A percentile compares a stretch with the other conserved stretches of the same genome.
These are phyloP conservation scores for Xylaria arbuscula DNA, from an alignment of 2,329 filamentous ascomycete genomes.

Conservation along the genomic window DNA sequence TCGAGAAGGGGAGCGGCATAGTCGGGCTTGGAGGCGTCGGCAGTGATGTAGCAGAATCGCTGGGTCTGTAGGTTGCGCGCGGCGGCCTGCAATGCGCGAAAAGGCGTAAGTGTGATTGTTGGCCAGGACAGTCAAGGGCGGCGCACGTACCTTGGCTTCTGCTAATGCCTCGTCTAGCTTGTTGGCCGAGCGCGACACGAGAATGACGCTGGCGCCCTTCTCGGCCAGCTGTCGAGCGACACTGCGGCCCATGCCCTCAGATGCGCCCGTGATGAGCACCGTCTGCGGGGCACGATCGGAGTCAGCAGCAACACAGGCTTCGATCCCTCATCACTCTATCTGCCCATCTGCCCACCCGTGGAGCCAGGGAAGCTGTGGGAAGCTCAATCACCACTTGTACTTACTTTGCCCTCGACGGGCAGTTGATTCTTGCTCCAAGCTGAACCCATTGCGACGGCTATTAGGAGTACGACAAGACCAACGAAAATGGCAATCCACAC, in stretches of 20 bases:
- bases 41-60: conserved; percentile 83
- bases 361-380: neutral
- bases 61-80: conserved; percentile 75
- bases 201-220: conserved; percentile 87
- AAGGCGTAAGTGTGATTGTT: conserved; percentile 2
- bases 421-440: conserved; percentile 79
- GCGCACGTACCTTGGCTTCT: conserved; percentile 51
- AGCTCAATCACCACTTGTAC: conserved; percentile 36
- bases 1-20: conserved; percentile 77
- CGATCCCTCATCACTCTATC: conserved; percentile 20
- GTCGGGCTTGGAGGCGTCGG: conserved; percentile 78
- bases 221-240: conserved; percentile 78
- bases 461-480: conserved; percentile 50
- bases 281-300: conserved; percentile 67
- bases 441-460: conserved; percentile 70
- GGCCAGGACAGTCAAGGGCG: neutral
- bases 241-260: conserved; percentile 89
- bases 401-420: conserved; percentile 84
- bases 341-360: neutral
- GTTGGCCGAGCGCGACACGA: conserved; percentile 80
- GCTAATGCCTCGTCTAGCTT: conserved; percentile 79
- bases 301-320: conserved; percentile 31
- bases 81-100: conserved; percentile 62
- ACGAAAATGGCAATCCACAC: conserved; percentile 42
- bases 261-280: conserved; percentile 87